Evolutionary conservation across 148 eudicot genomes (phyloP), one percentile per base, ranked within the genome.

Genomic region (Silene latifolia): DNA sequence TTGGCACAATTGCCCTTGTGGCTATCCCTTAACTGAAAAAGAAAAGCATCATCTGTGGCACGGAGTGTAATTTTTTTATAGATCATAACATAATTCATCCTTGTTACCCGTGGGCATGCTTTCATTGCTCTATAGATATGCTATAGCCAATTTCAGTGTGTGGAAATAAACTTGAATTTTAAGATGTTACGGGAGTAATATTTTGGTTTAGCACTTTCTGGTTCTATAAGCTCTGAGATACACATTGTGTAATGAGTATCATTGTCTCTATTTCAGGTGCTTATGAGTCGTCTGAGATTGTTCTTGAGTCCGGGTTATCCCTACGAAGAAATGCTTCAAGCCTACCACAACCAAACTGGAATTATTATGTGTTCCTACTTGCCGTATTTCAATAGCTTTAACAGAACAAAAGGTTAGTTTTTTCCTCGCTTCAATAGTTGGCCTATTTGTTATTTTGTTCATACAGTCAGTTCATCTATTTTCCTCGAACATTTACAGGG

Each of bases 261-360:
- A 20, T 56, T 39, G 53, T 69, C 21, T 62, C 42, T 63, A 11
- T 15, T 80, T 54, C 75, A 93, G 98, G 90, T 93, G 79, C 94
- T 93, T 72, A 87, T 93, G 44, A 93, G 83, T 78, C 97, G 98
- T 66, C 48, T 93, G 84, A 87, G 97, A 76, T 79, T 93, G 83
- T 93, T 93, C 79, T 63, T 91, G 79, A 89, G 91, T 82, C 98
- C 98, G 71, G 97, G 97, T 6, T 93, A 88, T 82, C 98, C 98
- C 54, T 93, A 93, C 65, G 97, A 91, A 78, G 97, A 93, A 56
- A 89, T 89, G 13, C 83, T 93, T 70, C 75, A 76, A 58, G 82
- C 98, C 12, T 93, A 81, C 77, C 97, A 93, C 82, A 89, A 93
- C 76, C 98, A 93, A 86, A 91, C 97, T 7, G 77, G 82, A 83